Conservation (phyloP, 1,139 yeast species). For the Nakaseomyces delphensis region DNA sequence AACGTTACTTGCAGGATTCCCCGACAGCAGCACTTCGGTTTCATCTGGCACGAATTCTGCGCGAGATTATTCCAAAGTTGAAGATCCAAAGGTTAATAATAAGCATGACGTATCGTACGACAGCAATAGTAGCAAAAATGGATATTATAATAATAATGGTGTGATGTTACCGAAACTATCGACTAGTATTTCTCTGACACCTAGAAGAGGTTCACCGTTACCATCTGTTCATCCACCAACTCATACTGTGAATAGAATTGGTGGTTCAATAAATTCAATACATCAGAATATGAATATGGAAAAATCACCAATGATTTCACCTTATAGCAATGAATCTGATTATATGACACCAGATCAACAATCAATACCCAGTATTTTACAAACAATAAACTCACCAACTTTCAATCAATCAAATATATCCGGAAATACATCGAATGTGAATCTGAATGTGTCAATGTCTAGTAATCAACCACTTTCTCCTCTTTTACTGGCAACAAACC, state of each 20-base stretch:
- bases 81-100: background rate
- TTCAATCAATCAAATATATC: constrained; percentile 5
- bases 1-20: background rate
- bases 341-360: constrained; percentile 2
- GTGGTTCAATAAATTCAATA: constrained; percentile 30
- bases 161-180: constrained; percentile 18
- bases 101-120: background rate
- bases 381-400: constrained; percentile 3
- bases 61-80: background rate
- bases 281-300: constrained; percentile 14
- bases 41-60: background rate
- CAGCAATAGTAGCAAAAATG: constrained; percentile 1
- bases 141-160: constrained; percentile 5
- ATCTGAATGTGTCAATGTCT: background rate
- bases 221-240: constrained; percentile 11
- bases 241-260: constrained; percentile 16
- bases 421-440: background rate
- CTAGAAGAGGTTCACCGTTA: constrained; percentile 29
- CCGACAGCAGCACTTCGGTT: background rate
- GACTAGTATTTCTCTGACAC: constrained; percentile 27
- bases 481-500: constrained; percentile 51
- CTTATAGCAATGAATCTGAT: constrained; percentile 15
- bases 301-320: constrained; percentile 29
- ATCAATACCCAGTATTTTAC: constrained; percentile 1
- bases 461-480: constrained; percentile 72